Evolutionary conservation across 768 basidiomycete species (phyloP), one percentile per base, ranked within the genome.

Genomic region (Tulasnella sp.): DNA sequence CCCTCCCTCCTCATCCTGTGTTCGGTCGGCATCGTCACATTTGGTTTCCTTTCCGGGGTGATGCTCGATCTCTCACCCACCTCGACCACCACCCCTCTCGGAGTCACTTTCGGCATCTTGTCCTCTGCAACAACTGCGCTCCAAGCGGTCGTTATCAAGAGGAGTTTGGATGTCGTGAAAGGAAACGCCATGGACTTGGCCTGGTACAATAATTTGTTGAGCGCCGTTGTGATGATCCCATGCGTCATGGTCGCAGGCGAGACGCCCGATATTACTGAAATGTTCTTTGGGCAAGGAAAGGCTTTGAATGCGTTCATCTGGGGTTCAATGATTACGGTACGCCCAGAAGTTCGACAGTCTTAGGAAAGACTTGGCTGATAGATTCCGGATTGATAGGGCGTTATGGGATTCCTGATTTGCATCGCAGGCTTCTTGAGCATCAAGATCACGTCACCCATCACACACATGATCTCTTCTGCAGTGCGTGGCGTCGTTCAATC

Each of bases 361-460:
- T 44, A 15, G 1, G 15, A 38, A 38, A 38, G 24, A 21, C 41
- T 7, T 19, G n/a, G 8, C 56, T 59, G 19, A 59, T 8, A n/a
- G n/a, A 26, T 24, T 50, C 15, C 9, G 29, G 3, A 26, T 1
- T 48, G 24, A 15, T 58, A 92, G 88, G 93, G 93, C 30, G 73
- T 79, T 17, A 74, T 96, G 54, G 94, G 94, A 9, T 98, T 96
- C 78, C 73, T 94, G 66, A 96, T 98, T 82, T 90, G 87, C 73
- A 80, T 98, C 56, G 93, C 94, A 9, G 90, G 88, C 63, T 74
- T 94, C 62, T 77, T 98, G 29, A 93, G 89, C 24, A 96, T 98
- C 77, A 94, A 98, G 71, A 88, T 97, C 63, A 98, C 94, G 7
- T 95, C 92, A 1, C 94, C 94, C 13, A 92, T 97, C 69, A 94